Conservation (phyloP, 2,329 filamentous ascomycete genomes). For the Colletotrichum sp. region DNA sequence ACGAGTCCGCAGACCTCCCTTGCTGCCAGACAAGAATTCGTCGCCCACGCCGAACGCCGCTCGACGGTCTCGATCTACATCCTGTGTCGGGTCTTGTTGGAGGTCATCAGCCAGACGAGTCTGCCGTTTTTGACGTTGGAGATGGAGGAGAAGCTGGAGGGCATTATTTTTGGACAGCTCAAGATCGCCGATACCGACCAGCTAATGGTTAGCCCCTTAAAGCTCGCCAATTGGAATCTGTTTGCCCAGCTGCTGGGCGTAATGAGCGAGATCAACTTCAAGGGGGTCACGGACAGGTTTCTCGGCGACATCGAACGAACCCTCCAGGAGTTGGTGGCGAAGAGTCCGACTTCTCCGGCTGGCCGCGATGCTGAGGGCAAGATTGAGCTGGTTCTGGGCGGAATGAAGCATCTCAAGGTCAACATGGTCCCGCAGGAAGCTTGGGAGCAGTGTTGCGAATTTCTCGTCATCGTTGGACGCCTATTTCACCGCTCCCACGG, state of each 20-base stretch:
- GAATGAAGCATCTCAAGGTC: constrained; percentile 89
- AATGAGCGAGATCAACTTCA: constrained; percentile 93
- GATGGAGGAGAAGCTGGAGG: constrained; percentile 93
- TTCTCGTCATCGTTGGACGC: constrained; percentile 80
- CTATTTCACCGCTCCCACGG: constrained; percentile 88
- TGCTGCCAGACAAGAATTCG: constrained; percentile 69
- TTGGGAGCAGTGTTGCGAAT: constrained; percentile 89
- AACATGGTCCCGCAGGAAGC: constrained; percentile 74
- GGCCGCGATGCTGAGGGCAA: constrained; percentile 77
- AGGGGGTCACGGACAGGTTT: constrained; percentile 82
- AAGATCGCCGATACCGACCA: constrained; percentile 88
- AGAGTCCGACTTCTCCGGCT: constrained; percentile 62
- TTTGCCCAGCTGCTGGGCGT: constrained; percentile 93
- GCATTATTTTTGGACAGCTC: constrained; percentile 95
- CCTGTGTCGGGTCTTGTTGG: constrained; percentile 89
- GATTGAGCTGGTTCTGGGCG: constrained; percentile 85
- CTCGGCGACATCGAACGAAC: constrained; percentile 79
- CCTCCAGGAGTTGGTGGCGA: constrained; percentile 76
- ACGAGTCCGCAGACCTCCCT: constrained; percentile 39
- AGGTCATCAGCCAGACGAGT: constrained; percentile 91
- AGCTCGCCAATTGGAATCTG: constrained; percentile 93
- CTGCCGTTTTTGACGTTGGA: constrained; percentile 83
- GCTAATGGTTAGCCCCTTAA: constrained; percentile 77
- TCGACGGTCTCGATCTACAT: constrained; percentile 97
- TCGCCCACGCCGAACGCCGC: constrained; percentile 82